A percentile compares a stretch with the other conserved stretches of the same genome.
Evolutionary conservation across 352 stramenopile species (phyloP).

Genomic region (Pythium plurisporium): DNA sequence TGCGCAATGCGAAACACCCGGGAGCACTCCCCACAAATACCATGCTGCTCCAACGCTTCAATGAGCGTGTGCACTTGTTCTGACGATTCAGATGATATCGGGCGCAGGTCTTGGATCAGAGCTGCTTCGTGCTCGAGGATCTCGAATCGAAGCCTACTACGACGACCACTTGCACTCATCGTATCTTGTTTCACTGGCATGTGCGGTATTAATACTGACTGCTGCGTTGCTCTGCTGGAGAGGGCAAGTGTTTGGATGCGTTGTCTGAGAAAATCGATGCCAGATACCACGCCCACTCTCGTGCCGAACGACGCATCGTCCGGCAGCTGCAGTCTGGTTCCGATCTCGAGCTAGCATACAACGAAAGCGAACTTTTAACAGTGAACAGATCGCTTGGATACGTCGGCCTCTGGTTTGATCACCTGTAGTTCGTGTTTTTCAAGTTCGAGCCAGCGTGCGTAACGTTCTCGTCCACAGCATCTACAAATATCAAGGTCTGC

Average conservation of each 20-base stretch:
- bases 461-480: constrained; percentile 6
- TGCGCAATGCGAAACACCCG: constrained; percentile 41
- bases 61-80: constrained; percentile 11
- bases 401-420: too few relatives aligned
- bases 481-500: background rate
- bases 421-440: constrained; percentile 3
- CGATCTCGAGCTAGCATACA: constrained; percentile 6
- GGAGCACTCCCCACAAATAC: constrained; percentile 43
- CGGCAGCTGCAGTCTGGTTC: background rate
- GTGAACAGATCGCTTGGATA: too few relatives aligned
- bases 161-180: constrained; percentile 1
- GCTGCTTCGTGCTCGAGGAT: constrained; percentile 18
- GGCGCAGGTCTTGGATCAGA: constrained; percentile 31
- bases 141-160: constrained; percentile 11
- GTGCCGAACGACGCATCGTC: constrained; percentile 9
- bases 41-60: constrained; percentile 27
- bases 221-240: background rate
- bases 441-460: constrained; percentile 12
- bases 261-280: constrained; percentile 4
- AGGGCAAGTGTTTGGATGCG: constrained; percentile 2
- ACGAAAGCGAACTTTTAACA: too few relatives aligned
- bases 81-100: constrained; percentile 4
- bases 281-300: constrained; percentile 6
- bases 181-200: too few relatives aligned
- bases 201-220: background rate